Conservation (phyloP, 2,329 filamentous ascomycete genomes). For the Diaporthe helianthi region DNA sequence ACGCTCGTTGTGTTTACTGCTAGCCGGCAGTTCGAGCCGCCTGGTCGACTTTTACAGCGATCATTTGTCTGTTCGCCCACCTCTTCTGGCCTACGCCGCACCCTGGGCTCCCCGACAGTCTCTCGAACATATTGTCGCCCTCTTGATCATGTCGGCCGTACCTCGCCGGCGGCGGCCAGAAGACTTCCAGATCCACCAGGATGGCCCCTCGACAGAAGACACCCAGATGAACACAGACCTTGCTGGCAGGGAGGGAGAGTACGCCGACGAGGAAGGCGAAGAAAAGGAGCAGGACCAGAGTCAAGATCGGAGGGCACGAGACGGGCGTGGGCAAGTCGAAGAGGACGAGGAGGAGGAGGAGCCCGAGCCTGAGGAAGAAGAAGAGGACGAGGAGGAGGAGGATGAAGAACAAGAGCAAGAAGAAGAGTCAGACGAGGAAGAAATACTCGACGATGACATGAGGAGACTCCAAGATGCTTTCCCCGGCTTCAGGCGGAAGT, state of each 20-base stretch:
- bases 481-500: constrained; percentile 81
- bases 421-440: constrained; percentile 61
- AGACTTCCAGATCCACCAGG: constrained; percentile 58
- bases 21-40: not conserved
- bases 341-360: constrained; percentile 46
- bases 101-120: not conserved
- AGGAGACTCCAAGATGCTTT: constrained; percentile 82
- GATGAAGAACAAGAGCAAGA: constrained; percentile 53
- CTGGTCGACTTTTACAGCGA: not conserved
- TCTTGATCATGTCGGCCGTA: constrained; percentile 36
- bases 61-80: too few species aligned
- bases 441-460: constrained; percentile 80
- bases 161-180: constrained; percentile 44
- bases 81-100: not conserved
- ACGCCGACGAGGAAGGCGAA: constrained; percentile 43
- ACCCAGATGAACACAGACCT: constrained; percentile 58
- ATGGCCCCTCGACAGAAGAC: constrained; percentile 55
- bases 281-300: constrained; percentile 45
- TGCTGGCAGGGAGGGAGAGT: constrained; percentile 43
- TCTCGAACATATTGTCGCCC: not conserved
- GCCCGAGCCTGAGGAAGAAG: constrained; percentile 44
- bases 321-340: constrained; percentile 40
- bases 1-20: not conserved
- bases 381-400: constrained; percentile 54
- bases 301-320: constrained; percentile 39